A percentile compares a stretch with the other conserved stretches of the same genome.
Conservation (phyloP, 306 rosid genomes). For the Cicer chorassanicum region DNA sequence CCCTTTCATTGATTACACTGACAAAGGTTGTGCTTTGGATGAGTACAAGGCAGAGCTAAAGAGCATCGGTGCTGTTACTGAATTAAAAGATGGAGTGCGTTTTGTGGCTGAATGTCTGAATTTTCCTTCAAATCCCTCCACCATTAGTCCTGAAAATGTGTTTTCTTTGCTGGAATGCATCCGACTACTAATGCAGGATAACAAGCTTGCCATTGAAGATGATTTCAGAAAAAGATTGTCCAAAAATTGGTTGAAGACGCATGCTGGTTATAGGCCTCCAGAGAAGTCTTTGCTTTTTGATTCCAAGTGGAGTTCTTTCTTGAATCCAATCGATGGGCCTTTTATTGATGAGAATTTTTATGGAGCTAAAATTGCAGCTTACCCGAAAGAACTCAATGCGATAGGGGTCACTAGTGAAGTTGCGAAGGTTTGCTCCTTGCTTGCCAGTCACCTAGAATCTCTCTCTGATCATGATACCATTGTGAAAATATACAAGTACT, state of each 20-base stretch:
- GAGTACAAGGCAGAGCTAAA: slow-evolving; percentile 63
- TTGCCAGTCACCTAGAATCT: slow-evolving; percentile 41
- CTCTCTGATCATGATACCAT: slow-evolving; percentile 15
- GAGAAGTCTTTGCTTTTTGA: slow-evolving; percentile 55
- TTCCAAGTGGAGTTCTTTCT: slow-evolving; percentile 47
- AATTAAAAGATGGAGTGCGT: slow-evolving; percentile 56
- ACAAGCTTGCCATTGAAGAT: slow-evolving; percentile 31
- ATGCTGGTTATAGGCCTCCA: slow-evolving; percentile 63
- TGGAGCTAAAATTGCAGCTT: slow-evolving; percentile 53
- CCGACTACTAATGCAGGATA: slow-evolving; percentile 49
- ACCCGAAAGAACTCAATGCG: slow-evolving; percentile 58
- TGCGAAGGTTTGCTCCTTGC: slow-evolving; percentile 52
- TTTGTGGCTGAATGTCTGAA: slow-evolving; percentile 51
- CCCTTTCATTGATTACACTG: slow-evolving; percentile 72
- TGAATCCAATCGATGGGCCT: slow-evolving; percentile 67
- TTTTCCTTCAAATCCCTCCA: slow-evolving; percentile 51
- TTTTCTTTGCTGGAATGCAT: slow-evolving; percentile 66
- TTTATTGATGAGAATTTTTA: slow-evolving; percentile 64
- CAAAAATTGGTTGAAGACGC: slow-evolving; percentile 67
- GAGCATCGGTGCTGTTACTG: slow-evolving; percentile 58
- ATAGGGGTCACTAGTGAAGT: slow-evolving; percentile 60
- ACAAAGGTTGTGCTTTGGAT: slow-evolving; percentile 58
- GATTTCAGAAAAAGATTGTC: slow-evolving; percentile 52
- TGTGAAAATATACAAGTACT: slow-evolving; percentile 54
- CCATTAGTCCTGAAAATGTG: slow-evolving; percentile 50